Evolutionary conservation across 2,329 filamentous ascomycete genomes (phyloP).

Genomic region (Aphanoascus verrucosus): DNA sequence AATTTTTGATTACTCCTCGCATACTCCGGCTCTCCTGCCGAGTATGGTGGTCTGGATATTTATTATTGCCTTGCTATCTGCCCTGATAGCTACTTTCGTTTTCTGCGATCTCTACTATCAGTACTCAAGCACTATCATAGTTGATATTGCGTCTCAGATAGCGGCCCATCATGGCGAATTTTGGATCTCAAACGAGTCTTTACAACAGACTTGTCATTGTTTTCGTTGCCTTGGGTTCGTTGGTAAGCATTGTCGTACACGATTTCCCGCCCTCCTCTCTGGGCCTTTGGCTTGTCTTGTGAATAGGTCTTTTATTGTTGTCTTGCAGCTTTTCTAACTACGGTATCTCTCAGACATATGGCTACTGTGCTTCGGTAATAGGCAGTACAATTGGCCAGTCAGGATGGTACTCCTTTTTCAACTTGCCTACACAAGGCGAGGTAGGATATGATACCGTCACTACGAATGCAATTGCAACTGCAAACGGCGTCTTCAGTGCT

Average conservation of each 20-base stretch:
- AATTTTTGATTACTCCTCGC: no score
- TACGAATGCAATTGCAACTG: slow-evolving; percentile 39
- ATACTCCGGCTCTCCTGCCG: no score
- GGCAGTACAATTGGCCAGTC: slow-evolving; percentile 44
- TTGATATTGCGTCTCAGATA: neutral
- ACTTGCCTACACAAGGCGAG: slow-evolving; percentile 36
- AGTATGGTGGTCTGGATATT: no score
- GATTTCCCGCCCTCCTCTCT: neutral
- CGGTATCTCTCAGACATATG: slow-evolving; percentile 36
- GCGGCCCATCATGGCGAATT: slow-evolving; percentile 21
- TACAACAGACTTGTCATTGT: slow-evolving; percentile 33
- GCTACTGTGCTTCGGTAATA: slow-evolving; percentile 43
- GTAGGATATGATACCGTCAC: slow-evolving; percentile 39
- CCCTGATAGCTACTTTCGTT: no score
- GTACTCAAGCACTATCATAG: neutral
- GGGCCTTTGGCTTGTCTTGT: neutral
- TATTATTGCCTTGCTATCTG: no score
- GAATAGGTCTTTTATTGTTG: neutral
- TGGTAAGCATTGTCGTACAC: slow-evolving; percentile 22
- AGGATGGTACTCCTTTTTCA: slow-evolving; percentile 43
- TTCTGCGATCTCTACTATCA: neutral
- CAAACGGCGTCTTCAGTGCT: slow-evolving; percentile 41
- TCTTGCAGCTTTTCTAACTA: neutral
- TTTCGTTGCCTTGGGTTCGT: slow-evolving; percentile 32
- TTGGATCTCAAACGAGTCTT: slow-evolving; percentile 29